Conservation (phyloP, 1,284 basidiomycete species). For the Moesziomyces sp. region DNA sequence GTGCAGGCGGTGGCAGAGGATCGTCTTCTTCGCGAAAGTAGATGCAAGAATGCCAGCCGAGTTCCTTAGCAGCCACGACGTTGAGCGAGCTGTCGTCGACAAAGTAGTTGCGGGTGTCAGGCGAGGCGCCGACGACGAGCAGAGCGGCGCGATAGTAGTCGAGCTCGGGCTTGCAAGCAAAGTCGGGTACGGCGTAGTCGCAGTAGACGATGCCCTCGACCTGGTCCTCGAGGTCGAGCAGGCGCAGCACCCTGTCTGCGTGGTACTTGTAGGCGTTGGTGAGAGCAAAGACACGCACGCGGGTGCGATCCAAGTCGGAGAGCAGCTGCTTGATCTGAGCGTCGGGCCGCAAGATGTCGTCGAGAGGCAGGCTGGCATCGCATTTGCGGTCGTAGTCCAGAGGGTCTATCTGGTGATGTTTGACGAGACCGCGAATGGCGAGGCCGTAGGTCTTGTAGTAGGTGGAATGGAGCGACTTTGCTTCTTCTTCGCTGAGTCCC, state of each 20-base stretch:
- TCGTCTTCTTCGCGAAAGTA: slow-evolving; percentile 56
- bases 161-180: slow-evolving; percentile 83
- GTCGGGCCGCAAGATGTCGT: slow-evolving; percentile 80
- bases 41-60: slow-evolving; percentile 64
- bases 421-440: slow-evolving; percentile 82
- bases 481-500: slow-evolving; percentile 77
- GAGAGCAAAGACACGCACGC: slow-evolving; percentile 72
- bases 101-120: slow-evolving; percentile 52
- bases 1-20: slow-evolving; percentile 5
- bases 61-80: slow-evolving; percentile 52
- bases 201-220: slow-evolving; percentile 85
- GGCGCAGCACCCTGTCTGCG: slow-evolving; percentile 80
- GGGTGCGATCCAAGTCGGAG: slow-evolving; percentile 80
- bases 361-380: slow-evolving; percentile 83
- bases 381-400: slow-evolving; percentile 86
- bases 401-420: slow-evolving; percentile 84
- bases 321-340: slow-evolving; percentile 76
- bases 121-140: slow-evolving; percentile 33
- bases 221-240: slow-evolving; percentile 78
- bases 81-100: slow-evolving; percentile 66
- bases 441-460: slow-evolving; percentile 84
- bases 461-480: slow-evolving; percentile 76
- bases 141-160: slow-evolving; percentile 61
- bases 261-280: slow-evolving; percentile 73
- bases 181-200: slow-evolving; percentile 77